Percentiles rank a stretch among this genome's conserved stretches.
phyloP scores from a whole-genome alignment of 2,329 filamentous ascomycete genomes.

The Aureobasidium sp. region DNA sequence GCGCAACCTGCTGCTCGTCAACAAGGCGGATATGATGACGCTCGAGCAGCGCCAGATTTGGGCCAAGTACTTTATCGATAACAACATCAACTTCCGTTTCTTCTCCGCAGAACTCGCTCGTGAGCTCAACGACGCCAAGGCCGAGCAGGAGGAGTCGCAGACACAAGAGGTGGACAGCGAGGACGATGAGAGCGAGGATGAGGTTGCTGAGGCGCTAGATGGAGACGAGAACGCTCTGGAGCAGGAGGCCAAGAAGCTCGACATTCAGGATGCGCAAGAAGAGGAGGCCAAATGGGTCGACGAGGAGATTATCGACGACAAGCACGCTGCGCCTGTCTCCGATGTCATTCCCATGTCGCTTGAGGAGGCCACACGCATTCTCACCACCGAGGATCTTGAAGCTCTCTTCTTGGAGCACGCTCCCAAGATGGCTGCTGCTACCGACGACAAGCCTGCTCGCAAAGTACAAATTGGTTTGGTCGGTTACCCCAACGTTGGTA shows the following conservation, averaged over 20 bases:
- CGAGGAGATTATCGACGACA: conserved; percentile 32
- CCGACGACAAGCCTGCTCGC: conserved; percentile 41
- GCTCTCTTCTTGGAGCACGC: conserved; percentile 75
- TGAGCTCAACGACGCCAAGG: conserved; percentile 71
- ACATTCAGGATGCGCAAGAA: conserved; percentile 37
- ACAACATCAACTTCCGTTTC: conserved; percentile 84
- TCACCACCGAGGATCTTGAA: conserved; percentile 90
- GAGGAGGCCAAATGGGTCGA: conserved; percentile 35
- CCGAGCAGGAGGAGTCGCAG: conserved; percentile 42
- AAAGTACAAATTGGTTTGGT: conserved; percentile 91
- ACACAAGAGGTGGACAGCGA: conserved; percentile 45
- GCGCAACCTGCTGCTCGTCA: conserved; percentile 85
- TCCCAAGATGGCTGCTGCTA: conserved; percentile 42
- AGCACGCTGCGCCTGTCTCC: conserved; percentile 23
- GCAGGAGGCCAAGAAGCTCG: conserved; percentile 39
- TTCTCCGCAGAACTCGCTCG: conserved; percentile 93
- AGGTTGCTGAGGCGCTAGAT: conserved; percentile 35
- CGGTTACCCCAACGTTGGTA: conserved; percentile 97
- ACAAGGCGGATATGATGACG: conserved; percentile 99
- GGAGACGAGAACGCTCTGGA: conserved; percentile 45
- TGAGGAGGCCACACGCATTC: conserved; percentile 57
- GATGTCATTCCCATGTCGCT: conserved; percentile 32
- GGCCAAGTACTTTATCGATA: conserved; percentile 77
- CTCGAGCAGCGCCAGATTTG: conserved; percentile 71
- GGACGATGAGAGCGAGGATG: conserved; percentile 30